A percentile compares a stretch with the other conserved stretches of the same genome.
These are phyloP conservation scores for Zygosaccharomyces kombuchaensis DNA, from an alignment of 805 yeast species.

Conservation along the genomic window DNA sequence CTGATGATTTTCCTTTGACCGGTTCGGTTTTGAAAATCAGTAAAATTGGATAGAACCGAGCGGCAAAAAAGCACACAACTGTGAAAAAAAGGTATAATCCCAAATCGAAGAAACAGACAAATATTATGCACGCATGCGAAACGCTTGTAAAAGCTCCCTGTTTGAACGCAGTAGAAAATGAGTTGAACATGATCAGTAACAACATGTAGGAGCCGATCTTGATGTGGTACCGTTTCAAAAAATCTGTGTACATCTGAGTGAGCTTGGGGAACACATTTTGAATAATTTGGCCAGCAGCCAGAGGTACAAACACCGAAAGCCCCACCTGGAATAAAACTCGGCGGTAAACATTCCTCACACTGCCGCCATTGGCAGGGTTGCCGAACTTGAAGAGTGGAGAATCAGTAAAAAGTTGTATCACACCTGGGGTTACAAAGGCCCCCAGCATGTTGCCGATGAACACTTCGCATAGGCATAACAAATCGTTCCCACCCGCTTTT, in stretches of 20 bases:
- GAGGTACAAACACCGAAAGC: conserved; percentile 73
- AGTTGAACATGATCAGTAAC: conserved; percentile 68
- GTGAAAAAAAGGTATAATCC: conserved; percentile 80
- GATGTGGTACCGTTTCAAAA: conserved; percentile 25
- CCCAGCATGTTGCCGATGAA: conserved; percentile 81
- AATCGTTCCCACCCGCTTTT: conserved; percentile 77
- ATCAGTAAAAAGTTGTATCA: conserved; percentile 64
- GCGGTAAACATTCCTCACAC: conserved; percentile 54
- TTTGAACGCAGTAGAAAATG: conserved; percentile 83
- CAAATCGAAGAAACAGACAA: conserved; percentile 76
- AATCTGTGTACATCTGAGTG: conserved; percentile 20
- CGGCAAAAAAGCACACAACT: conserved; percentile 49
- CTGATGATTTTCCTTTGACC: conserved; percentile 39
- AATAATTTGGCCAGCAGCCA: conserved; percentile 81
- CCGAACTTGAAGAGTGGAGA: conserved; percentile 65
- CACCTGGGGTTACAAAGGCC: conserved; percentile 82
- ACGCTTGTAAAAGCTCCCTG: conserved; percentile 74
- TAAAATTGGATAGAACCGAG: conserved; percentile 56
- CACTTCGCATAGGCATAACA: conserved; percentile 77
- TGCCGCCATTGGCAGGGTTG: conserved; percentile 61
- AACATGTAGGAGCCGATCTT: conserved; percentile 81
- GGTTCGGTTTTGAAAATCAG: conserved; percentile 47
- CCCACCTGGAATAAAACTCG: conserved; percentile 88
- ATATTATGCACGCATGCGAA: conserved; percentile 62
- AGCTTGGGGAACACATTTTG: conserved; percentile 65